Conservation (phyloP, 176 grass and related monocot species). For the Tillandsia leiboldiana region DNA sequence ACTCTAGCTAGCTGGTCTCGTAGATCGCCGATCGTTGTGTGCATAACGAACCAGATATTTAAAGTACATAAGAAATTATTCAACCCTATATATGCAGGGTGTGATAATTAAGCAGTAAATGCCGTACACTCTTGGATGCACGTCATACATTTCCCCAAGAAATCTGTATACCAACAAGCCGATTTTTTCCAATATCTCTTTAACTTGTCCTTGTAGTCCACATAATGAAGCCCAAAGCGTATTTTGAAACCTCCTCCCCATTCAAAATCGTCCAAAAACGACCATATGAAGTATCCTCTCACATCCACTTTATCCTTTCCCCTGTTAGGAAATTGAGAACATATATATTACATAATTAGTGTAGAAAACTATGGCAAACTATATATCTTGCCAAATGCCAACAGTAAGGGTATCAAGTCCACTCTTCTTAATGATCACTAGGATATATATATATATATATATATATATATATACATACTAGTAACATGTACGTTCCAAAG, state of each 20-base stretch:
- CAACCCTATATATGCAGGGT: no score
- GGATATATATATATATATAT: not conserved
- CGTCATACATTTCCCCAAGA: conserved; percentile 19
- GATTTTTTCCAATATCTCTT: conserved; percentile 62
- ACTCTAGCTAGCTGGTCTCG: no score
- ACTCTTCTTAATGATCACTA: conserved; percentile 10
- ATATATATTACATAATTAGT: no score
- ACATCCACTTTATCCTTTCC: conserved; percentile 21
- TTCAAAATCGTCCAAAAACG: conserved; percentile 67
- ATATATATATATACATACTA: not conserved
- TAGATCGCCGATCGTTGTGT: no score
- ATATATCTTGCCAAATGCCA: no score
- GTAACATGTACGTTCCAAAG: no score
- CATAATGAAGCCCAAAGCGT: conserved; percentile 53
- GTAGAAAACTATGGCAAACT: no score
- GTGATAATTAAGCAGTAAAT: no score
- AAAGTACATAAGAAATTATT: no score
- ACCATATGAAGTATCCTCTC: conserved; percentile 56
- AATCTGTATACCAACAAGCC: conserved; percentile 41
- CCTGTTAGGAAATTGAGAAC: no score
- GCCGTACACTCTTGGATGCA: no score
- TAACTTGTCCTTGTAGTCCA: conserved; percentile 39
- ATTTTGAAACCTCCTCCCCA: conserved; percentile 38
- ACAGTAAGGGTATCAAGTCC: conserved; percentile 2
- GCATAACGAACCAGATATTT: no score